A percentile compares a stretch with the other conserved stretches of the same genome.
These are phyloP conservation scores for Colletotrichum graminicola DNA, from an alignment of 2,329 filamentous ascomycete genomes.

Conservation along the genomic window DNA sequence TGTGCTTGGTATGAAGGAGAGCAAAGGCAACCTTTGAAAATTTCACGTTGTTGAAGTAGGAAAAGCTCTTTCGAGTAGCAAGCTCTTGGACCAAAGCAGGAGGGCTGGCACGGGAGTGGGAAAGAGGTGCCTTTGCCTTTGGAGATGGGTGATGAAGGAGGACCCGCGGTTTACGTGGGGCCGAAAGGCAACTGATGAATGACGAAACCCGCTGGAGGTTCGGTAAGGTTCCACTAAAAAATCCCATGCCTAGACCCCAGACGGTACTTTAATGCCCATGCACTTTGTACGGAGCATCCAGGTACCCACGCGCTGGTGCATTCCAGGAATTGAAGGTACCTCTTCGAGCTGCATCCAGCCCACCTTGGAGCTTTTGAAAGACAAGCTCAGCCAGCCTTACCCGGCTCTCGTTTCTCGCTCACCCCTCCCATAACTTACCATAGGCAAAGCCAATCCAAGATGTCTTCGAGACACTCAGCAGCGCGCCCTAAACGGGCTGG, in stretches of 20 bases:
- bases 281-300: conserved; percentile 11
- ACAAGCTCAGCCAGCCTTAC: conserved; percentile 25
- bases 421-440: neutral
- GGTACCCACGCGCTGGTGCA: conserved; percentile 19
- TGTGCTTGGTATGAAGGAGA: neutral
- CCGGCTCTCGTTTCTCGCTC: conserved; percentile 9
- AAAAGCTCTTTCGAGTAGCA: neutral
- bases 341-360: conserved; percentile 30
- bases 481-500: conserved; percentile 86
- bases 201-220: conserved; percentile 41
- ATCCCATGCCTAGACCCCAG: conserved; percentile 24
- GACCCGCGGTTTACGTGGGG: conserved; percentile 34
- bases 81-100: conserved; percentile 8
- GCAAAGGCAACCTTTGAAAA: neutral
- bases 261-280: conserved; percentile 32
- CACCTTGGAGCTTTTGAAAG: conserved; percentile 27
- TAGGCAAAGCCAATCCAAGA: conserved; percentile 47
- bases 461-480: conserved; percentile 71
- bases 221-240: conserved; percentile 28
- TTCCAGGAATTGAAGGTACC: conserved; percentile 19
- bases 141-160: conserved; percentile 17
- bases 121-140: conserved; percentile 27
- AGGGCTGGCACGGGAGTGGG: conserved; percentile 1
- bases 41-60: neutral
- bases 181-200: conserved; percentile 44